phyloP scores from a whole-genome alignment of 176 grass and related monocot genomes.

The Zea luxurians region DNA sequence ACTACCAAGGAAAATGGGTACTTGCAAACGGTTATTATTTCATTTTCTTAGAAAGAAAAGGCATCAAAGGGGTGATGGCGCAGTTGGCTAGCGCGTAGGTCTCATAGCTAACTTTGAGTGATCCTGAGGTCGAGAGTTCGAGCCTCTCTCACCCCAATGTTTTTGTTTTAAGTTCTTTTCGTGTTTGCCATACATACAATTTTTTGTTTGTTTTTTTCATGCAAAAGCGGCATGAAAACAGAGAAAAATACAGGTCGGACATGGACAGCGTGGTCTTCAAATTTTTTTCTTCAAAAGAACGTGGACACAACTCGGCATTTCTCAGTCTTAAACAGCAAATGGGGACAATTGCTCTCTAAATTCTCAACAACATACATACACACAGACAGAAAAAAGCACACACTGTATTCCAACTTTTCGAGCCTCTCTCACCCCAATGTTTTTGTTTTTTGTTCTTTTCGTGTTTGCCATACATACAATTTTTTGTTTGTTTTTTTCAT shows the following conservation, averaged over 20 bases:
- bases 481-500: too few species aligned
- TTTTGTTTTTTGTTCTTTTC: too few species aligned
- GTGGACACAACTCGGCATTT: background rate
- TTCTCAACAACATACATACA: background rate
- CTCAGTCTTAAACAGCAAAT: slow-evolving; percentile 28
- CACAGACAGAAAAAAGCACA: background rate
- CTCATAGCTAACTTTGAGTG: slow-evolving; percentile 56
- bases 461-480: too few species aligned
- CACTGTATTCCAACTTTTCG: slow-evolving; percentile 29
- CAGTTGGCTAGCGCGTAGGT: slow-evolving; percentile 85
- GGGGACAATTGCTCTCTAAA: background rate
- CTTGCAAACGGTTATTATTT: too few species aligned
- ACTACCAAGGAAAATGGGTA: too few species aligned
- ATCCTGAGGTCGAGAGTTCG: slow-evolving; percentile 97
- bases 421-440: too few species aligned
- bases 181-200: too few species aligned
- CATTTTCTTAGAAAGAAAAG: too few species aligned
- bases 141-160: too few species aligned
- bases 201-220: too few species aligned
- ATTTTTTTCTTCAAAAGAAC: background rate
- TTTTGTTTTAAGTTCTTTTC: too few species aligned
- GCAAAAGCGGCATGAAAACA: background rate
- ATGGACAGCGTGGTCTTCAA: background rate
- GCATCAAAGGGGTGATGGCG: slow-evolving; percentile 40
- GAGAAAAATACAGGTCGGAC: background rate